phyloP scores from a whole-genome alignment of 23 red algal genomes.

The Gracilaria gracilis region DNA sequence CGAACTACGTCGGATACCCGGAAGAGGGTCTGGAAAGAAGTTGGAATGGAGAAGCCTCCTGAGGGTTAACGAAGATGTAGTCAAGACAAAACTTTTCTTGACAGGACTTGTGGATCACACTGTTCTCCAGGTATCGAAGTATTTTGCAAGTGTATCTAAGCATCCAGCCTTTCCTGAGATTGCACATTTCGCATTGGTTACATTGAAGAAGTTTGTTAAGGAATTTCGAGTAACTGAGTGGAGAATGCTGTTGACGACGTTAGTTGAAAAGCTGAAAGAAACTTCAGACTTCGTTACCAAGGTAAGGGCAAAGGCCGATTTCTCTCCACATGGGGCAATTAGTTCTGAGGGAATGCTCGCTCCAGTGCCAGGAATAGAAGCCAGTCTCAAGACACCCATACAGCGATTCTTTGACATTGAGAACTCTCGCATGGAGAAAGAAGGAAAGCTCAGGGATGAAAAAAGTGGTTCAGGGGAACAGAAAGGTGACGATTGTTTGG shows the following conservation, averaged over 20 bases:
- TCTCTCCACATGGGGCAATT: constrained; percentile 63
- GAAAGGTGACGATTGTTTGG: background rate
- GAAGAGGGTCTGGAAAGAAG: constrained; percentile 27
- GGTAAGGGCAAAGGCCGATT: constrained; percentile 46
- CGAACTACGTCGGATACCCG: constrained; percentile 72
- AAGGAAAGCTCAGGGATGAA: constrained; percentile 61
- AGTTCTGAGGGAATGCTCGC: constrained; percentile 49
- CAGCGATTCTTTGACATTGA: constrained; percentile 79
- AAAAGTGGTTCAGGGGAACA: background rate
- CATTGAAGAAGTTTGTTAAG: constrained; percentile 56
- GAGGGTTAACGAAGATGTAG: constrained; percentile 49
- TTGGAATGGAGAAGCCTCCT: constrained; percentile 76
- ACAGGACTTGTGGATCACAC: constrained; percentile 66
- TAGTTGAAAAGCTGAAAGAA: constrained; percentile 68
- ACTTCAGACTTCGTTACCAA: constrained; percentile 42
- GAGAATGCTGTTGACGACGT: constrained; percentile 26
- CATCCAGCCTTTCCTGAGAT: constrained; percentile 84
- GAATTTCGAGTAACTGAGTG: constrained; percentile 60
- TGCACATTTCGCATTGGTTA: constrained; percentile 37
- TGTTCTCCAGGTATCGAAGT: constrained; percentile 59
- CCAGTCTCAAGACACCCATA: constrained; percentile 66
- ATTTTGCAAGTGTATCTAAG: constrained; percentile 61
- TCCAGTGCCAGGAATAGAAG: constrained; percentile 40
- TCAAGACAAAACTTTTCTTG: constrained; percentile 69
- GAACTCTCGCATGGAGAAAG: constrained; percentile 48